Evolutionary conservation across 768 basidiomycete genomes (phyloP).

Genomic region (Hygrocybe punicea): DNA sequence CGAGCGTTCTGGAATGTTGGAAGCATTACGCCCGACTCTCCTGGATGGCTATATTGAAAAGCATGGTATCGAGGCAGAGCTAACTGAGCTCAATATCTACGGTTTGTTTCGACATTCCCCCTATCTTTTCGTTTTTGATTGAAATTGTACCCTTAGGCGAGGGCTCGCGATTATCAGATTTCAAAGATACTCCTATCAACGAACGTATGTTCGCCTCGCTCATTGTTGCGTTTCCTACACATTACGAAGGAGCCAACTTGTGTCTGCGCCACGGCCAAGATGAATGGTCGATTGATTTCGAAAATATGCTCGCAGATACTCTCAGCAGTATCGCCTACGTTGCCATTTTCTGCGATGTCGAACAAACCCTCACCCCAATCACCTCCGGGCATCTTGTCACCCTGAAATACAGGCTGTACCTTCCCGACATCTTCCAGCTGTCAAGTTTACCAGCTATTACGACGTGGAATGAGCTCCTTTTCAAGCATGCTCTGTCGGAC

Average conservation of each 20-base stretch:
- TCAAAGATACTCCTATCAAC: slow-evolving; percentile 46
- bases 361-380: slow-evolving; percentile 39
- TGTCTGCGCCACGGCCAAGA: slow-evolving; percentile 32
- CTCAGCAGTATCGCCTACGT: slow-evolving; percentile 56
- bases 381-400: slow-evolving; percentile 40
- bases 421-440: slow-evolving; percentile 30
- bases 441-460: slow-evolving; percentile 44
- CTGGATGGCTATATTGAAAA: slow-evolving; percentile 3
- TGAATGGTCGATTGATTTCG: slow-evolving; percentile 37
- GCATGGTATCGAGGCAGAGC: slow-evolving; percentile 23
- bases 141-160: slow-evolving; percentile 26
- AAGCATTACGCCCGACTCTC: background rate
- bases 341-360: slow-evolving; percentile 40
- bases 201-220: slow-evolving; percentile 51
- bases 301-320: slow-evolving; percentile 41
- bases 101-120: slow-evolving; percentile 19
- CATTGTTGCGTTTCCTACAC: slow-evolving; percentile 47
- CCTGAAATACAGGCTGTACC: slow-evolving; percentile 43
- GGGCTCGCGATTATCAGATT: slow-evolving; percentile 49
- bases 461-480: background rate
- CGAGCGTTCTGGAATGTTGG: background rate
- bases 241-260: slow-evolving; percentile 45
- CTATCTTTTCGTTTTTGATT: background rate
- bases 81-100: slow-evolving; percentile 41
- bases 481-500: slow-evolving; percentile 20